phyloP scores from a whole-genome alignment of 495 filamentous ascomycete genomes.

The Aspergillus diversus region DNA sequence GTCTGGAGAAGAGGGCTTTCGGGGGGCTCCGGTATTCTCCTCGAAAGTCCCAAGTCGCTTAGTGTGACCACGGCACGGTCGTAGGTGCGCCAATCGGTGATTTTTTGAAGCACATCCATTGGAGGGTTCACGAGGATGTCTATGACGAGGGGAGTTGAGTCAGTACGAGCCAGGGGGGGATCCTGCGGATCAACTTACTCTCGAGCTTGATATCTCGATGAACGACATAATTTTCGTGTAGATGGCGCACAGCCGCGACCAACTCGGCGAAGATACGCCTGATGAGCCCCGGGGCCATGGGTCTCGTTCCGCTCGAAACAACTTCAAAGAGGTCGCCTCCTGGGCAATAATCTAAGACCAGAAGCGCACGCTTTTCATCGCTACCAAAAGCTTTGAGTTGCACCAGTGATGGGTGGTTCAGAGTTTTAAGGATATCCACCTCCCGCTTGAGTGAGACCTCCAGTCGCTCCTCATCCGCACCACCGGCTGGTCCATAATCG shows the following conservation, averaged over 20 bases:
- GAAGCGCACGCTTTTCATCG: slow-evolving; percentile 74
- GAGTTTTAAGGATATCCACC: slow-evolving; percentile 84
- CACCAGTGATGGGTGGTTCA: slow-evolving; percentile 87
- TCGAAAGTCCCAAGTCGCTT: slow-evolving; percentile 89
- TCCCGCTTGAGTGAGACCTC: slow-evolving; percentile 93
- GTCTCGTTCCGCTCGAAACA: slow-evolving; percentile 65
- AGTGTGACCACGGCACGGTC: slow-evolving; percentile 83
- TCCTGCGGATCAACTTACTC: slow-evolving; percentile 61
- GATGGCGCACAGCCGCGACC: slow-evolving; percentile 80
- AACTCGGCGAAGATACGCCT: slow-evolving; percentile 89
- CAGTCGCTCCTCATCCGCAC: slow-evolving; percentile 84
- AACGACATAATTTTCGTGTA: slow-evolving; percentile 84
- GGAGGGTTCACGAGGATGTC: slow-evolving; percentile 90
- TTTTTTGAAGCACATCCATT: slow-evolving; percentile 50
- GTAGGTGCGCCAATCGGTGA: slow-evolving; percentile 68
- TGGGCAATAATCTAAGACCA: slow-evolving; percentile 89
- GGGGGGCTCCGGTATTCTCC: slow-evolving; percentile 73
- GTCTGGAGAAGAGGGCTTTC: slow-evolving; percentile 77
- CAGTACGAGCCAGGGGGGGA: slow-evolving; percentile 27
- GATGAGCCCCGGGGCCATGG: slow-evolving; percentile 69
- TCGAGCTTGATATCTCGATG: slow-evolving; percentile 98
- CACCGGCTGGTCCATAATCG: slow-evolving; percentile 89
- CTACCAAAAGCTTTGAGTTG: slow-evolving; percentile 87
- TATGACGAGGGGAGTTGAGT: slow-evolving; percentile 37
- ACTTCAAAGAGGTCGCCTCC: slow-evolving; percentile 96